A percentile compares a stretch with the other conserved stretches of the same genome.
phyloP scores from a whole-genome alignment of 805 yeast genomes.

The Metschnikowia corniflorae region DNA sequence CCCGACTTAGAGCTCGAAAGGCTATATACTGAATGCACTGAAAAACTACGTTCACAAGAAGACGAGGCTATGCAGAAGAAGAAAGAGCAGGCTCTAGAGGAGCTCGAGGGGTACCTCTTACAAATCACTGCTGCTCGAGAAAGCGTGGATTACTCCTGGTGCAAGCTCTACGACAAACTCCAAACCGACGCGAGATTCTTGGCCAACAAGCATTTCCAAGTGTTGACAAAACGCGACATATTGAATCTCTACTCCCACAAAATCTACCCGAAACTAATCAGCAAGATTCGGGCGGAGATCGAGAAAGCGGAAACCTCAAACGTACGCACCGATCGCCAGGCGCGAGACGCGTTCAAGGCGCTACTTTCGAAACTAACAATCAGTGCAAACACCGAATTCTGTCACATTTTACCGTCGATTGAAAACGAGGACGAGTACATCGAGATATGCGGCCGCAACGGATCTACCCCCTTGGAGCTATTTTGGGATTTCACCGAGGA shows the following conservation, averaged over 20 bases:
- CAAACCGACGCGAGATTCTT: constrained; percentile 49
- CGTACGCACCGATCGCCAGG: constrained; percentile 57
- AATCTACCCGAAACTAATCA: constrained; percentile 28
- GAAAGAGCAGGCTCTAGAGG: constrained; percentile 48
- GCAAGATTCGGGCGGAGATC: constrained; percentile 21
- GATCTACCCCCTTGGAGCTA: constrained; percentile 73
- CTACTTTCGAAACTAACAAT: constrained; percentile 41
- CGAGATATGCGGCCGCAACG: constrained; percentile 66
- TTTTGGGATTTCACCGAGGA: constrained; percentile 73
- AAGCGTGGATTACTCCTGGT: constrained; percentile 35
- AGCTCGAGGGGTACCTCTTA: constrained; percentile 49
- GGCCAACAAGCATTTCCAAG: constrained; percentile 54
- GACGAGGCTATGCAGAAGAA: constrained; percentile 20
- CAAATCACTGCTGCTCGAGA: constrained; percentile 30
- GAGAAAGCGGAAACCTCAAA: constrained; percentile 33
- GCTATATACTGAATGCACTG: constrained; percentile 51
- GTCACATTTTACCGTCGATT: constrained; percentile 47
- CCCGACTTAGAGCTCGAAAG: constrained; percentile 55
- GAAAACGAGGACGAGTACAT: constrained; percentile 56
- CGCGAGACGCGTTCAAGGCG: constrained; percentile 55
- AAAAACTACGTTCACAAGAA: constrained; percentile 33
- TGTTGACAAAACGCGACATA: constrained; percentile 57
- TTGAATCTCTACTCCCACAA: constrained; percentile 46
- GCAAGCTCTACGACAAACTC: constrained; percentile 31
- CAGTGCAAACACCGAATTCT: constrained; percentile 56